Base-by-base conservation (phyloP, 2,329 filamentous ascomycete species). In the Trichoderma breve region DNA sequence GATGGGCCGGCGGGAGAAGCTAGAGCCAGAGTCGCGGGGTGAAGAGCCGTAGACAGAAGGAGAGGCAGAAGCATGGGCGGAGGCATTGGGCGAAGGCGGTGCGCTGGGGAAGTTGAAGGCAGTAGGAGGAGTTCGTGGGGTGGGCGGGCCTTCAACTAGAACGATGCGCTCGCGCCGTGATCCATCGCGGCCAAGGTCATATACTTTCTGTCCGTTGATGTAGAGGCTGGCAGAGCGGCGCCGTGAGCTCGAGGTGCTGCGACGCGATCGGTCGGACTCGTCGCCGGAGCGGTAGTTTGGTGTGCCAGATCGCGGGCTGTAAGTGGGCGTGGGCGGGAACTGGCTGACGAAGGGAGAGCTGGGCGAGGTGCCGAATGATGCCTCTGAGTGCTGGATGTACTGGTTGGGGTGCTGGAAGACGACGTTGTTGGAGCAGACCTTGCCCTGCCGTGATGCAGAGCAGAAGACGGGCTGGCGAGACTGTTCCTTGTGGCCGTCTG, bases 91-190 rank as follows among this genome's bases (percentile, higher is more conserved):
- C 62, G 83, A 85, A 3, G 83, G 74, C 14, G 83, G 83, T 24
- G 80, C 85, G 75, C 81, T 81, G 6, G 84, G 81, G 21, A 79
- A 78, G 69, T 73, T 74, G 75, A 80, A 83, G 39, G 78, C 76
- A 73, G 82, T 83, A n/a, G 86, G 84, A 30, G 86, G 83, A 32
- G 84, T 85, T 71, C 83, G 81, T 43, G 85, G 82, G 9, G 82
- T 83, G 14, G 84, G 82, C 3, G 84, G 84, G 74, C 80, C 80
- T 72, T 86, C 82, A 66, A 84, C 80, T 71, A 87, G 80, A 70
- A 84, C 75, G 68, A 84, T 80, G 71, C 84, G 83, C 73, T 87
- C 84, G 64, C 80, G 80, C 71, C 79, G 80, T 57, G 80, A 73
- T 47, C 71, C 60, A 47, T 78, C 78, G 72, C 78, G 79, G 74